Percentiles rank a stretch among this genome's conserved stretches.
Evolutionary conservation across 176 grass and related monocot species (phyloP).

Genomic region (Miscanthus lutarioriparius): DNA sequence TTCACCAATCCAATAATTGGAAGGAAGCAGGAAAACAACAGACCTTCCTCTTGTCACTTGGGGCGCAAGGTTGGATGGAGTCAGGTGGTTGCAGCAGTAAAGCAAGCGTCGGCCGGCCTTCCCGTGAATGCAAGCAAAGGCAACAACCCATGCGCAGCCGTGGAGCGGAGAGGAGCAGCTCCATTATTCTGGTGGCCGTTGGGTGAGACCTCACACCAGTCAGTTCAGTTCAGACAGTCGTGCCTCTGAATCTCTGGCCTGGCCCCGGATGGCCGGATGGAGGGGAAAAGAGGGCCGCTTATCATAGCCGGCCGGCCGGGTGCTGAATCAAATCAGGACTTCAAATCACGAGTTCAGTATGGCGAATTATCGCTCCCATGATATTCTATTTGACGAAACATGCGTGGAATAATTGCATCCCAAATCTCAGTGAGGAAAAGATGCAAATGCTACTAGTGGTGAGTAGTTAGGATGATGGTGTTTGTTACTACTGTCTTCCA

Average conservation of each 20-base stretch:
- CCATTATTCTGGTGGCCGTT: constrained; percentile 38
- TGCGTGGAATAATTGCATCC: not conserved
- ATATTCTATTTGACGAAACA: constrained; percentile 17
- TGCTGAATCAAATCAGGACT: constrained; percentile 37
- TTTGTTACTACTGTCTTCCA: not conserved
- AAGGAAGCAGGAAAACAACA: not conserved
- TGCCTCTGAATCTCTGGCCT: constrained; percentile 24
- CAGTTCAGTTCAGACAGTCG: not conserved
- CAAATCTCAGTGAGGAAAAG: not conserved
- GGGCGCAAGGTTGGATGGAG: constrained; percentile 12
- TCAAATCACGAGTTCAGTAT: constrained; percentile 28
- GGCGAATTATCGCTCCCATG: constrained; percentile 1
- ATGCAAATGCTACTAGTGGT: not conserved
- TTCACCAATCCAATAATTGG: constrained; percentile 45
- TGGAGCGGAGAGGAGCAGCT: constrained; percentile 28
- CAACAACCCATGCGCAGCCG: not conserved
- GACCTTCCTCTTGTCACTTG: constrained; percentile 33
- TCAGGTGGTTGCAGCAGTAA: constrained; percentile 47
- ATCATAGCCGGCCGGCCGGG: not conserved
- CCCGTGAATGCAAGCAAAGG: constrained; percentile 51
- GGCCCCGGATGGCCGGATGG: not conserved
- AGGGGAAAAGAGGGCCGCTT: not conserved
- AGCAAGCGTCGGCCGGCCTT: constrained; percentile 40
- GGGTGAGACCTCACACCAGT: constrained; percentile 41
- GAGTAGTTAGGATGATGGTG: not conserved